Evolutionary conservation across 176 grass and related monocot species (phyloP).

Genomic region (Avena atlantica): DNA sequence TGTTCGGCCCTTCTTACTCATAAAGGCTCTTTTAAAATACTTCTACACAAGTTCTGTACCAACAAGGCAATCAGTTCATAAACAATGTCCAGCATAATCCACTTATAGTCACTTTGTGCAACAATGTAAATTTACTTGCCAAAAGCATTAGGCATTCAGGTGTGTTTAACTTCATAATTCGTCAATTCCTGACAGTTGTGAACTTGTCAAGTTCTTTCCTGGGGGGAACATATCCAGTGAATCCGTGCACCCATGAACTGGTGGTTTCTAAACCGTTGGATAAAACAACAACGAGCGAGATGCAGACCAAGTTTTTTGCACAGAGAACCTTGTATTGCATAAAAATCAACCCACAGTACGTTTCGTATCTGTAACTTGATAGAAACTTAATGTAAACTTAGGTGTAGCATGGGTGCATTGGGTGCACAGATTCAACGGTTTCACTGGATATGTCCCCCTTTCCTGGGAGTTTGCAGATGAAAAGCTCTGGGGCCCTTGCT

Average conservation of each 20-base stretch:
- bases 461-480: conserved; percentile 18
- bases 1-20: not conserved
- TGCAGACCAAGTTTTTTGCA: no score
- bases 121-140: not conserved
- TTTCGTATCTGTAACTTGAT: no score
- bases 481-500: not conserved
- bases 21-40: not conserved
- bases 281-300: no score
- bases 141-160: not conserved
- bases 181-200: conserved; percentile 21
- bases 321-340: no score
- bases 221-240: no score
- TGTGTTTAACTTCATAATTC: not conserved
- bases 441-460: no score
- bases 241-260: no score
- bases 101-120: not conserved
- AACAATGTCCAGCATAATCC: not conserved
- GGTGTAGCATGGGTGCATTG: no score
- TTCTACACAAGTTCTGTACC: conserved; percentile 3
- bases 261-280: no score
- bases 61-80: not conserved
- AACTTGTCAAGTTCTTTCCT: not conserved
- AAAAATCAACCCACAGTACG: no score
- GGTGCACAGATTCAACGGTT: no score
- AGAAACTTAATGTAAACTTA: no score